phyloP scores from a whole-genome alignment of 331 rosid species.

The Malus hybrid region DNA sequence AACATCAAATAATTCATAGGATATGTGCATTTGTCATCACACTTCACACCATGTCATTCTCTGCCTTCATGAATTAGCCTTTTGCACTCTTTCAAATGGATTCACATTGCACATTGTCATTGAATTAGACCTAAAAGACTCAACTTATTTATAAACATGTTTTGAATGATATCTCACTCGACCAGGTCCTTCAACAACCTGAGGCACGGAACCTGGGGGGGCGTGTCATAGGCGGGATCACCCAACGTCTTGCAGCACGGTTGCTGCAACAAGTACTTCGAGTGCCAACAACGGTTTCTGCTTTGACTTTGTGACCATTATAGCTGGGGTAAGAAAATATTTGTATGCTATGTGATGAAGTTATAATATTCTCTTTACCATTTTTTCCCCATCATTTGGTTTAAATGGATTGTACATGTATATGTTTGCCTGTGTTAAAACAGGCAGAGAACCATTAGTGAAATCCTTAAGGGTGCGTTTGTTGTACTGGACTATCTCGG shows the following conservation, averaged over 20 bases:
- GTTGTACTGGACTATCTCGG: too few relatives aligned
- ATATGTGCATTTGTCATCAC: neutral
- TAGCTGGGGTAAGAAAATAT: neutral
- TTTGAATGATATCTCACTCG: neutral
- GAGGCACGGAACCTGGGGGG: slow-evolving; percentile 77
- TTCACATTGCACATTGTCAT: neutral
- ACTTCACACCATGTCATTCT: neutral
- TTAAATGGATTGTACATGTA: neutral
- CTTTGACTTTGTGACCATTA: slow-evolving; percentile 23
- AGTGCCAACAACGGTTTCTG: slow-evolving; percentile 35
- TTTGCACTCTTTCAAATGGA: neutral
- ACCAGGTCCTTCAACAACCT: slow-evolving; percentile 79
- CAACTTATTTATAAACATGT: neutral
- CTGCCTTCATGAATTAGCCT: neutral
- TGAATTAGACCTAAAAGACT: neutral
- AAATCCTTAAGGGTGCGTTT: too few relatives aligned
- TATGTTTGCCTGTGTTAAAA: neutral
- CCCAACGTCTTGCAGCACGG: slow-evolving; percentile 86
- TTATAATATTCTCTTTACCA: neutral
- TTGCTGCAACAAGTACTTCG: slow-evolving; percentile 78
- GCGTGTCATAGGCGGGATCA: slow-evolving; percentile 69
- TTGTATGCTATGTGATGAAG: neutral
- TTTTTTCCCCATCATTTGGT: neutral
- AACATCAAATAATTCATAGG: neutral
- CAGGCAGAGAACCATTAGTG: neutral